Base-by-base conservation (phyloP, 441 rosid genomes). In the Euphorbia schlechtendalii region DNA sequence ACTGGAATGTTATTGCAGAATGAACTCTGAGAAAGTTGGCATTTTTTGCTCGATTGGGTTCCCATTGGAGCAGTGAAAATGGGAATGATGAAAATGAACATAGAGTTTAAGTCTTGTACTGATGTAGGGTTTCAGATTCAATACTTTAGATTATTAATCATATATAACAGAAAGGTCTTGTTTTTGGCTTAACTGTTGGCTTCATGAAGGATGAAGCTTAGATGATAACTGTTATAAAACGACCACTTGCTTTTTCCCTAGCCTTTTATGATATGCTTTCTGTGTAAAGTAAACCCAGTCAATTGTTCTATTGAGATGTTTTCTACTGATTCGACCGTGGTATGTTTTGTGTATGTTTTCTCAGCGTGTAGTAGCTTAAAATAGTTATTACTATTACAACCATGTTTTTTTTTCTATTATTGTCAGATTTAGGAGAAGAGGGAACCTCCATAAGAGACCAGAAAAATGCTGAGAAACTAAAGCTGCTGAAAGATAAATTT, bases 401-500 rank as follows among this genome's bases (percentile, higher is more conserved):
- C 27, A 18, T 59, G 24, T 70, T 10, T 51, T 38, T 24, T 20
- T 2, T 0, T 51, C n/a, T 3, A 27, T 25, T 20, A 60, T 58
- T n/a, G n/a, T n/a, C 76, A 73, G 79, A 67, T 72, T 49, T 75
- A 40, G 74, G 65, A 49, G 69, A 63, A 38, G 56, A 28, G 25
- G 55, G n/a, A 49, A 71, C 64, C 24, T 58, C 73, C 38, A 67
- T 71, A 24, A 69, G 69, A 52, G 79, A 81, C 55, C 75, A 57
- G 55, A 70, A 40, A 63, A 56, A 57, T 10, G 60, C 62, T n/a
- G 73, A 83, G 74, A 84, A 77, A 69, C 67, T 73, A 24, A 61
- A 22, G 17, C 46, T 80, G 72, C 63, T 86, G 27, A 76, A 72
- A 64, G 80, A 80, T 8, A 78, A 81, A 71, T 69, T 79, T 21